Base-by-base conservation (phyloP, 306 rosid genomes). In the Inga leiocalycina region DNA sequence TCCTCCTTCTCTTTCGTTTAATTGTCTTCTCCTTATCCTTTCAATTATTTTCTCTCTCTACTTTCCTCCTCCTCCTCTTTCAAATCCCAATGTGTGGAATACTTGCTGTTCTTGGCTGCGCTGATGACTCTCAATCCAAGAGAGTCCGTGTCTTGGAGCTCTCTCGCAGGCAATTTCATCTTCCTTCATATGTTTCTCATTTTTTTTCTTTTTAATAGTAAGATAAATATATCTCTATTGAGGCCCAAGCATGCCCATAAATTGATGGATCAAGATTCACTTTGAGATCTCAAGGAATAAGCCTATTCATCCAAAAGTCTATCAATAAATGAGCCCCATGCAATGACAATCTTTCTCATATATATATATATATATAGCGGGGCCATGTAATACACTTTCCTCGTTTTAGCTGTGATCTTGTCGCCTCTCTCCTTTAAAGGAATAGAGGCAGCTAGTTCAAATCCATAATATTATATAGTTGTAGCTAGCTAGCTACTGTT, bases 71-170 rank as follows among this genome's bases (percentile, higher is more conserved):
- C 22, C 15, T 10, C 4, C 19, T 16, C 4, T 11, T 20, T 19
- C 2, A 0, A 52, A 5, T 13, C 45, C 83, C 27, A 81, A 97
- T 94, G 99, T 97, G 99, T 89, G 99, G 99, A 77, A 97, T 97
- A 41, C 97, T 97, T 56, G 98, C 98, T 49, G 95, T 97, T 44
- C 97, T 97, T 74, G 97, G 99, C 54, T 97, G 99, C 86, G 79
- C 97, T 22, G 98, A 92, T 75, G 88, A 85, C 79, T 89, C 98
- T 73, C 94, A 84, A 85, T 90, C 97, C 83, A 97, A 91, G 82
- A 87, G 99, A 64, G 95, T 89, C 75, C 94, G 99, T 12, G 97
- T 97, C 13, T 89, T 97, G 1, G 98, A 97, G 83, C 89, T 88
- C 41, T 88, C 91, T 68, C 91, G 91, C 87, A 88, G 91, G 91